These are phyloP conservation scores for Trebouxia sp. DNA, from an alignment of 139 green algal species.

Conservation along the genomic window DNA sequence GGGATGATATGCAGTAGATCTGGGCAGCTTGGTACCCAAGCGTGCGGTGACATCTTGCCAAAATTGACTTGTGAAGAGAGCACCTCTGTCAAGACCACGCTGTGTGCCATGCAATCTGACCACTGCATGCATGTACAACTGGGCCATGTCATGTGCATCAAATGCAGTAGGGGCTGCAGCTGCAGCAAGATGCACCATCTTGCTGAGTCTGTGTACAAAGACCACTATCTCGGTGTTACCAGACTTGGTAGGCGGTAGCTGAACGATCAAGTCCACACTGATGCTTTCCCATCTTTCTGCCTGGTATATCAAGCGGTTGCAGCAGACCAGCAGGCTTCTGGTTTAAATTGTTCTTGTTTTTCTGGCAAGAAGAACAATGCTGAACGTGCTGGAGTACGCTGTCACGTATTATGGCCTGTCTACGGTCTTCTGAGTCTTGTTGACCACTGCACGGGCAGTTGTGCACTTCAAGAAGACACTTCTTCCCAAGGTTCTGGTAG, in stretches of 20 bases:
- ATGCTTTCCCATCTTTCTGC: conserved; percentile 32
- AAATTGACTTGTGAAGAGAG: conserved; percentile 45
- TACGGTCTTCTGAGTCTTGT: background rate
- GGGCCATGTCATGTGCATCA: conserved; percentile 4
- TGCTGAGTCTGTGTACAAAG: conserved; percentile 48
- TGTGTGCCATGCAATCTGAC: background rate
- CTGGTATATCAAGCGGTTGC: conserved; percentile 35
- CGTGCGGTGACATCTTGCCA: conserved; percentile 38
- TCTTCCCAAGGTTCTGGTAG: background rate
- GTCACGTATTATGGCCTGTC: background rate
- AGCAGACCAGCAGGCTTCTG: conserved; percentile 32
- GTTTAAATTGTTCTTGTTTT: conserved; percentile 28
- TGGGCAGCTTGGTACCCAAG: conserved; percentile 31
- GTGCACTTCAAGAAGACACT: background rate
- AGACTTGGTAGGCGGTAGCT: conserved; percentile 32
- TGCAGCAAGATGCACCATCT: conserved; percentile 45
- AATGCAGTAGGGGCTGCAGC: background rate
- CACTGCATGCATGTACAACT: conserved; percentile 42
- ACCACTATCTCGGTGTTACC: conserved; percentile 44
- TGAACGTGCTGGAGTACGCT: conserved; percentile 1
- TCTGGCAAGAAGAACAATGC: conserved; percentile 37
- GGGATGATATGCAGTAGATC: conserved; percentile 57
- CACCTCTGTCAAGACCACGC: conserved; percentile 39
- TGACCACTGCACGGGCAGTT: conserved; percentile 28
- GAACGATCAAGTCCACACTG: conserved; percentile 45